Evolutionary conservation across 2,329 filamentous ascomycete genomes (phyloP).

Genomic region (Chaetomiaceae sp.): DNA sequence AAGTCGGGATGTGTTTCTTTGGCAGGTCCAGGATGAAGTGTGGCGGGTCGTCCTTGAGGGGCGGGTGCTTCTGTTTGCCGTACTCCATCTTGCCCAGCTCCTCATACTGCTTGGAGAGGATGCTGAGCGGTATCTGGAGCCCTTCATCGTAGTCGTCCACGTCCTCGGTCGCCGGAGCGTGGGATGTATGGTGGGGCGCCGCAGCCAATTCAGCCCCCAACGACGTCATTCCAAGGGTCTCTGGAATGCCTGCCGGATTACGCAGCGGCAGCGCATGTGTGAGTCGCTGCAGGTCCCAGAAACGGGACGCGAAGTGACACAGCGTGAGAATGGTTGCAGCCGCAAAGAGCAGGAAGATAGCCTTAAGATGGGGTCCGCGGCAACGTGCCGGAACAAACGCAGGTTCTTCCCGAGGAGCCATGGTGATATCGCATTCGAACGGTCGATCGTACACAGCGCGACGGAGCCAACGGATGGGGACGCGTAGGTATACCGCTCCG

Average conservation of each 20-base stretch:
- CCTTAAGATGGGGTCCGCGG: neutral
- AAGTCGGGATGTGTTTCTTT: conserved; percentile 23
- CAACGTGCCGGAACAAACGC: too few relatives aligned
- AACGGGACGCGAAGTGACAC: conserved; percentile 10
- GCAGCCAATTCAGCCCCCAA: neutral
- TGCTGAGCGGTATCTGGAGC: neutral
- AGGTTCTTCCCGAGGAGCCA: too few relatives aligned
- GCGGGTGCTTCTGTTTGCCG: conserved; percentile 35
- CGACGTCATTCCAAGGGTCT: conserved; percentile 13
- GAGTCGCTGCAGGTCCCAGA: conserved; percentile 4
- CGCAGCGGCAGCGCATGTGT: neutral
- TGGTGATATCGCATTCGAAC: too few relatives aligned
- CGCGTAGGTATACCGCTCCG: too few relatives aligned
- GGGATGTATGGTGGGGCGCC: conserved; percentile 4
- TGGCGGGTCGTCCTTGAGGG: conserved; percentile 28
- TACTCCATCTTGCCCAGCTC: conserved; percentile 32
- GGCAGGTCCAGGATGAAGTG: conserved; percentile 29
- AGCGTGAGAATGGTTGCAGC: conserved; percentile 9
- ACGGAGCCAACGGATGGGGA: too few relatives aligned
- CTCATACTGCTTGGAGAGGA: conserved; percentile 1
- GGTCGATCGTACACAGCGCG: too few relatives aligned
- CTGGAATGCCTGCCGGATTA: neutral
- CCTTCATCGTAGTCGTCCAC: neutral
- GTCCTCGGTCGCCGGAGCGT: neutral
- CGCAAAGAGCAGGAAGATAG: conserved; percentile 7